These are phyloP conservation scores for Golubevia sp. DNA, from an alignment of 1,284 basidiomycete species.

Conservation along the genomic window DNA sequence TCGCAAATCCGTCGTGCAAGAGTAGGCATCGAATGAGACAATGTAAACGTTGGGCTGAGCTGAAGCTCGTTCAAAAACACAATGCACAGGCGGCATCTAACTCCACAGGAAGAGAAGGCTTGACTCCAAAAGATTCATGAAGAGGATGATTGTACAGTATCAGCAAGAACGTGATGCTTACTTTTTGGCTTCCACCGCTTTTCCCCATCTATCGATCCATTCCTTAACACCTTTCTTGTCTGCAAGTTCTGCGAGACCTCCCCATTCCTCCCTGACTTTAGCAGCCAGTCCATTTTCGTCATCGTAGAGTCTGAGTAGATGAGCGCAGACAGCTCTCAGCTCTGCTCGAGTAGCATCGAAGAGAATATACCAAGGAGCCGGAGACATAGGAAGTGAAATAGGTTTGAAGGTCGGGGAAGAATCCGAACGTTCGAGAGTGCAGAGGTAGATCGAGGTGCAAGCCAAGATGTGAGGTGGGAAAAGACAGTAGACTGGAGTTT, in stretches of 20 bases:
- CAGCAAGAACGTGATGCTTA: no score
- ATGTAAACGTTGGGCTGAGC: no score
- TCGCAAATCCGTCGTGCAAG: no score
- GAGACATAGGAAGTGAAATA: constrained; percentile 27
- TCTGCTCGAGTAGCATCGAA: constrained; percentile 44
- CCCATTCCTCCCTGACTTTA: constrained; percentile 12
- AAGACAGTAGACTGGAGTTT: constrained; percentile 85
- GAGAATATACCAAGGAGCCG: constrained; percentile 49
- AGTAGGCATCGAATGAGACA: no score
- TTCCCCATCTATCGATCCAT: constrained; percentile 7
- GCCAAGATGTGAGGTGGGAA: constrained; percentile 87
- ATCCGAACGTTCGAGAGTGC: constrained; percentile 10
- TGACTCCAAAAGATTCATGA: no score
- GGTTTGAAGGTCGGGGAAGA: constrained; percentile 1
- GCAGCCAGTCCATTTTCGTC: constrained; percentile 6
- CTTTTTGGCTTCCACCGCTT: no score
- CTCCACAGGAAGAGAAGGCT: no score
- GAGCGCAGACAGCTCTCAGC: constrained; percentile 27
- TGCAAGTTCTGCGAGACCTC: constrained; percentile 12
- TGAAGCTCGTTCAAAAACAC: no score
- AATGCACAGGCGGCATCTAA: no score
- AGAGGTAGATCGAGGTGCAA: constrained; percentile 66
- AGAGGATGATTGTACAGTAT: no score
- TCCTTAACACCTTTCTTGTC: constrained; percentile 10
- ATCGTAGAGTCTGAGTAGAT: constrained; percentile 43